A percentile compares a stretch with the other conserved stretches of the same genome.
These are phyloP conservation scores for Alternaria alternata DNA, from an alignment of 2,329 filamentous ascomycete genomes.

Conservation along the genomic window DNA sequence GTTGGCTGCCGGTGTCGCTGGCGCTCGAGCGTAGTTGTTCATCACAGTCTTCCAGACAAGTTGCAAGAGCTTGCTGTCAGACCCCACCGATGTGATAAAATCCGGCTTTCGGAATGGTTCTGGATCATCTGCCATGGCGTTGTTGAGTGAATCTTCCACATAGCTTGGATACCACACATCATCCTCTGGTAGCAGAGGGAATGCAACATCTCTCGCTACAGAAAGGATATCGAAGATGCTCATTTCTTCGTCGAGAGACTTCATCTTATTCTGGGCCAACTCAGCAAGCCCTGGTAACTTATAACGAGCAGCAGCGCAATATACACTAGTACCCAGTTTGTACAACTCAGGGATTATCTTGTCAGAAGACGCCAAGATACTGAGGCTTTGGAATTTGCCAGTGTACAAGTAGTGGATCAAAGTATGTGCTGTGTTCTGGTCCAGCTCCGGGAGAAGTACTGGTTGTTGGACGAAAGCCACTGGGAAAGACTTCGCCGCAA, in stretches of 20 bases:
- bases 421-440: conserved; percentile 33
- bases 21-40: conserved; percentile 22
- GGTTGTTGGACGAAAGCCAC: conserved; percentile 24
- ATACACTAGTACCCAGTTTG: conserved; percentile 33
- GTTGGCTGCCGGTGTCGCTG: not conserved
- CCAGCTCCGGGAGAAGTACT: conserved; percentile 33
- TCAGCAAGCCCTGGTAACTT: conserved; percentile 34
- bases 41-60: conserved; percentile 42
- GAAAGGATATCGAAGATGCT: conserved; percentile 33
- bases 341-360: conserved; percentile 18
- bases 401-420: conserved; percentile 39
- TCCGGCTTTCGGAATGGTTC: conserved; percentile 33
- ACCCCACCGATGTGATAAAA: conserved; percentile 38
- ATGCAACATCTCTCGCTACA: conserved; percentile 32
- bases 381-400: conserved; percentile 29
- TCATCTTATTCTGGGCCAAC: conserved; percentile 36
- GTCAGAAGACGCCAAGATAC: not conserved
- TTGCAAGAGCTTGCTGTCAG: conserved; percentile 35
- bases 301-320: conserved; percentile 39
- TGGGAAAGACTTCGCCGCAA: conserved; percentile 22
- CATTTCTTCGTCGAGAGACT: conserved; percentile 22
- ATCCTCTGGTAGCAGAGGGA: conserved; percentile 31
- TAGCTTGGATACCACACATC: conserved; percentile 39
- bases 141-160: conserved; percentile 30
- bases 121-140: conserved; percentile 28